A percentile compares a stretch with the other conserved stretches of the same genome.
These are phyloP conservation scores for Microcyclosporella mali DNA, from an alignment of 2,329 filamentous ascomycete genomes.

Conservation along the genomic window DNA sequence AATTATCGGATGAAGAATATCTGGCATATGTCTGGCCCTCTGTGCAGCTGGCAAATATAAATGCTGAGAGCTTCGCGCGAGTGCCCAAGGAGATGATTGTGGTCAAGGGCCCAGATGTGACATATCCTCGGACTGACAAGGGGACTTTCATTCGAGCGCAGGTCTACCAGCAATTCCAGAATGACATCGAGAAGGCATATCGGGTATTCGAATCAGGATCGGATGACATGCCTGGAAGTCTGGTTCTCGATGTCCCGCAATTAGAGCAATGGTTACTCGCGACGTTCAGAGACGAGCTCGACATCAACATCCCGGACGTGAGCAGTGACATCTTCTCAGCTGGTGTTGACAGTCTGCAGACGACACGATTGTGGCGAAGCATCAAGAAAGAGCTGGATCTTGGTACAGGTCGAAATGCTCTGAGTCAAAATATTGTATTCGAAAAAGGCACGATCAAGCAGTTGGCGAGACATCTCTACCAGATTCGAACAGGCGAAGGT, in stretches of 20 bases:
- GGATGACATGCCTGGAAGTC: conserved; percentile 7
- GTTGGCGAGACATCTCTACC: conserved; percentile 42
- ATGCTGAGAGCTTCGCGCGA: conserved; percentile 47
- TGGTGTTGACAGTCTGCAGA: conserved; percentile 33
- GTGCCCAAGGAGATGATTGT: conserved; percentile 50
- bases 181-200: conserved; percentile 45
- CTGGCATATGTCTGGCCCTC: conserved; percentile 46
- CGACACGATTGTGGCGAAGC: conserved; percentile 23
- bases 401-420: conserved; percentile 6
- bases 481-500: conserved; percentile 36
- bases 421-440: conserved; percentile 53
- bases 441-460: conserved; percentile 48
- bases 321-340: conserved; percentile 32
- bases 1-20: conserved; percentile 41
- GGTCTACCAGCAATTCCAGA: conserved; percentile 45
- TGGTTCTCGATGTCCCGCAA: conserved; percentile 27
- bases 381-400: conserved; percentile 19
- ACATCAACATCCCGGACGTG: conserved; percentile 16
- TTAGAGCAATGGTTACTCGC: conserved; percentile 29
- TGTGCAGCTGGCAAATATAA: conserved; percentile 47
- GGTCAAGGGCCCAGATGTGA: conserved; percentile 40
- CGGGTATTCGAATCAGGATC: conserved; percentile 16
- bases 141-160: conserved; percentile 51
- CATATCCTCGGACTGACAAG: conserved; percentile 52
- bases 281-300: conserved; percentile 31